Evolutionary conservation across 148 eudicot genomes (phyloP), one percentile per base, ranked within the genome.

Genomic region (Limonium bicolor): DNA sequence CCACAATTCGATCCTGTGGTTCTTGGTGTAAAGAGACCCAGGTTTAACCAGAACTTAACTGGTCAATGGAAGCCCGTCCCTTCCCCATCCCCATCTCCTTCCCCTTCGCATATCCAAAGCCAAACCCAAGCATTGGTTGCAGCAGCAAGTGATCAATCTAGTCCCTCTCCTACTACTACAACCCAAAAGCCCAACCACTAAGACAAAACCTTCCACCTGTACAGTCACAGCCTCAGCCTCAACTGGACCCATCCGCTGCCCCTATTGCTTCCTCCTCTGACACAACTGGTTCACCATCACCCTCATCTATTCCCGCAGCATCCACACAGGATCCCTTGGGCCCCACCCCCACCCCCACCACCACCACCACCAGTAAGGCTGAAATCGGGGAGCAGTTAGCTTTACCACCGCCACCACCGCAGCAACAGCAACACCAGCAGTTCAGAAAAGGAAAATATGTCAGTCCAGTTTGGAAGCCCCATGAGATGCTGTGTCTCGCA

Each of bases 391-490:
- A 5, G 41, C 13, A 36, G 41, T 5, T 5, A 4, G 8, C 7
- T n/a, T n/a, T n/a, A 4, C n/a, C 29, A 16, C 12, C 0, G 34
- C 22, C 25, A 26, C 8, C 19, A n/a, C n/a, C n/a, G n/a, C n/a
- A n/a, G n/a, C n/a, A n/a, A n/a, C n/a, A 47, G 1, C 55, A 37
- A 2, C 72, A 57, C 8, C 73, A 63, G 1, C 86, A 76, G 38
- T 53, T 68, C 9, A 64, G 95, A 32, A 85, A 85, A 52, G 95
- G 95, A 1, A 85, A 85, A 53, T 74, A 61, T 26, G 95, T 85
- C 1, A 80, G 90, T 49, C 95, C 90, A 5, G 86, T 80, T 6
- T 80, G 95, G 95, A 85, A 85, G 41, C 90, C 95, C 7, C 64
- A 85, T 38, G 95, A 85, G 47, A 74, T 80, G 82, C 30, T 80